phyloP scores from a whole-genome alignment of 2,329 filamentous ascomycete species.

The Hypoxylon sp. region DNA sequence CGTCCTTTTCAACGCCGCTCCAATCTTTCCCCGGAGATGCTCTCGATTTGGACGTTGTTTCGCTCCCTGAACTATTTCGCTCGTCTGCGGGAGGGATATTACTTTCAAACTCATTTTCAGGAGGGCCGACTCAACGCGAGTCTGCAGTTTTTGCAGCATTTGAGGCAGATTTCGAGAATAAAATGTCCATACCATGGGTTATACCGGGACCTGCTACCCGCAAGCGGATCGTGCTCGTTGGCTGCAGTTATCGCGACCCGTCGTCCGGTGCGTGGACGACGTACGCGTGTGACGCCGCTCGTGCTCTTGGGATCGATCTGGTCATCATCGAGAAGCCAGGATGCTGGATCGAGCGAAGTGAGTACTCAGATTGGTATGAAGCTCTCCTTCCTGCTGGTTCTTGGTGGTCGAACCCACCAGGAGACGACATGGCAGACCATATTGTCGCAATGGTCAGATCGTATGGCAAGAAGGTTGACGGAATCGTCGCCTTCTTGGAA shows the following conservation, averaged over 20 bases:
- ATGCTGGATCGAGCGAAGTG: conserved; percentile 42
- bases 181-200: conserved; percentile 44
- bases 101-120: conserved; percentile 15
- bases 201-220: conserved; percentile 29
- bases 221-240: conserved; percentile 46
- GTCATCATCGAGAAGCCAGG: conserved; percentile 45
- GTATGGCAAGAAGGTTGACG: conserved; percentile 44
- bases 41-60: conserved; percentile 20
- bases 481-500: conserved; percentile 46
- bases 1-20: conserved; percentile 42
- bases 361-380: conserved; percentile 46
- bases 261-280: conserved; percentile 46
- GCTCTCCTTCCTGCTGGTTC: conserved; percentile 39
- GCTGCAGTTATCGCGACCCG: conserved; percentile 46
- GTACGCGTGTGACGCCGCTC: conserved; percentile 43
- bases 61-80: conserved; percentile 39
- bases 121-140: background rate
- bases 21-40: conserved; percentile 36
- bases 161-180: conserved; percentile 43
- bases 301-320: conserved; percentile 45
- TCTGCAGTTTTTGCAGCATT: conserved; percentile 22
- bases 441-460: conserved; percentile 39
- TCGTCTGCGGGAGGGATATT: conserved; percentile 45
- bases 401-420: conserved; percentile 46
- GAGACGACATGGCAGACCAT: conserved; percentile 37